Conservation (phyloP, 495 filamentous ascomycete species). For the Aspergillus leporis region DNA sequence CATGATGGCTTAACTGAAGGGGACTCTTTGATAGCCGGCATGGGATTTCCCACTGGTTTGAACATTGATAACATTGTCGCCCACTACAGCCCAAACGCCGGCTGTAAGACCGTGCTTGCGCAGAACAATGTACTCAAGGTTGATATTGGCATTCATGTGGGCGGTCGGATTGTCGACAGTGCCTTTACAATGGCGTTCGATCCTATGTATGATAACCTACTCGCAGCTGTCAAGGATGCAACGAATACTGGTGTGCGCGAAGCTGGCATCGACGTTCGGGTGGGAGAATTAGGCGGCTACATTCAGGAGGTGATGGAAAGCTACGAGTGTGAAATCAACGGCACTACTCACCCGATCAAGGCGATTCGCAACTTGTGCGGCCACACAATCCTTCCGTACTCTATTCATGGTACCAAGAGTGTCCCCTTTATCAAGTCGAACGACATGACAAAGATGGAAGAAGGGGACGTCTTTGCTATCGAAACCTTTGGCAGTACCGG, state of each 20-base stretch:
- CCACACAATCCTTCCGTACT: conserved; percentile 81
- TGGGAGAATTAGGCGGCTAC: conserved; percentile 70
- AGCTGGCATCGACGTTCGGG: conserved; percentile 78
- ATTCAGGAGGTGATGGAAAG: conserved; percentile 91
- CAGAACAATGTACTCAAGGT: conserved; percentile 90
- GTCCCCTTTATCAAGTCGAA: conserved; percentile 83
- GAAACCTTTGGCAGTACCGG: conserved; percentile 94
- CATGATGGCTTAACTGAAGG: conserved; percentile 79
- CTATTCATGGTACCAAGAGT: conserved; percentile 87
- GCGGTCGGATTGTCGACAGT: conserved; percentile 88
- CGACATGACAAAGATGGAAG: conserved; percentile 88
- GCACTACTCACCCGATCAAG: conserved; percentile 78
- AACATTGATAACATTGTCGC: conserved; percentile 86
- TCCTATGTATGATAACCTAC: conserved; percentile 78
- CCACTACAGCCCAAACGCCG: conserved; percentile 88
- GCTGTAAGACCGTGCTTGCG: conserved; percentile 77
- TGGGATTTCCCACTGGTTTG: conserved; percentile 87
- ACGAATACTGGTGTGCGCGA: conserved; percentile 83
- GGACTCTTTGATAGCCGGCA: conserved; percentile 73
- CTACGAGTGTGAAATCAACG: conserved; percentile 78
- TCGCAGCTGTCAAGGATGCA: conserved; percentile 81
- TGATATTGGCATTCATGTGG: conserved; percentile 89
- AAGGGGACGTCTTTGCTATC: conserved; percentile 89
- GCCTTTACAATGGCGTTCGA: conserved; percentile 93
- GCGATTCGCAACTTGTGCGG: conserved; percentile 84